Conservation (phyloP, 371 early-diverging fungal species). For the Mucor circinelloides region DNA sequence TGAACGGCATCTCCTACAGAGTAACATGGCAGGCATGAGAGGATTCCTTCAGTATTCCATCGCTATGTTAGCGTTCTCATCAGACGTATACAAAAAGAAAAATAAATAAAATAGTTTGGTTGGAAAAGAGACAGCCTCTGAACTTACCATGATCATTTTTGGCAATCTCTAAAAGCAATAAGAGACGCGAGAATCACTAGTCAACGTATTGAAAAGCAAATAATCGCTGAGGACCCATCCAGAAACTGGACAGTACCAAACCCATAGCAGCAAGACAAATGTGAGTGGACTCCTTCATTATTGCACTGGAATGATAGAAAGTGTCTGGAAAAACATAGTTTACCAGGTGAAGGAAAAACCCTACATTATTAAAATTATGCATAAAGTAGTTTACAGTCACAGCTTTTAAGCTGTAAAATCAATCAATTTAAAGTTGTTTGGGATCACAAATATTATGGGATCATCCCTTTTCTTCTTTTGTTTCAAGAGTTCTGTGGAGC, state of each 20-base stretch:
- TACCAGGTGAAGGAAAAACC: neutral
- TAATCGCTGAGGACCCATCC: conserved; percentile 12
- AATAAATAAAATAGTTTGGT: conserved; percentile 1
- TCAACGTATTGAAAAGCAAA: conserved; percentile 14
- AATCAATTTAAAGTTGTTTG: too few relatives aligned
- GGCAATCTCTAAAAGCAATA: conserved; percentile 3
- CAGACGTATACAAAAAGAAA: conserved; percentile 4
- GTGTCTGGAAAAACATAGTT: neutral
- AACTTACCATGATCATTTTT: conserved; percentile 5
- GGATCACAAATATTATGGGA: too few relatives aligned
- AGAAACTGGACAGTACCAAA: conserved; percentile 14
- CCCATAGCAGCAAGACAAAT: conserved; percentile 8
- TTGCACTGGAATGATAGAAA: conserved; percentile 12
- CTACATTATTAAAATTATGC: too few relatives aligned
- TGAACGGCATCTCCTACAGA: conserved; percentile 6
- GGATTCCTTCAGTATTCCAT: conserved; percentile 12
- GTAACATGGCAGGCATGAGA: conserved; percentile 12
- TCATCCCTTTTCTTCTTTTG: too few relatives aligned
- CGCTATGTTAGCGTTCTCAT: conserved; percentile 1
- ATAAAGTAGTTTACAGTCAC: too few relatives aligned
- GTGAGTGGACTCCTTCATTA: conserved; percentile 9
- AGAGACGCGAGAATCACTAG: conserved; percentile 6
- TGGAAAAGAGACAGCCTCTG: conserved; percentile 5
- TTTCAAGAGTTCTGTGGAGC: too few relatives aligned
- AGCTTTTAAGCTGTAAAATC: too few relatives aligned